phyloP scores from a whole-genome alignment of 2,329 filamentous ascomycete genomes.

The Phyllosticta ampelicida region DNA sequence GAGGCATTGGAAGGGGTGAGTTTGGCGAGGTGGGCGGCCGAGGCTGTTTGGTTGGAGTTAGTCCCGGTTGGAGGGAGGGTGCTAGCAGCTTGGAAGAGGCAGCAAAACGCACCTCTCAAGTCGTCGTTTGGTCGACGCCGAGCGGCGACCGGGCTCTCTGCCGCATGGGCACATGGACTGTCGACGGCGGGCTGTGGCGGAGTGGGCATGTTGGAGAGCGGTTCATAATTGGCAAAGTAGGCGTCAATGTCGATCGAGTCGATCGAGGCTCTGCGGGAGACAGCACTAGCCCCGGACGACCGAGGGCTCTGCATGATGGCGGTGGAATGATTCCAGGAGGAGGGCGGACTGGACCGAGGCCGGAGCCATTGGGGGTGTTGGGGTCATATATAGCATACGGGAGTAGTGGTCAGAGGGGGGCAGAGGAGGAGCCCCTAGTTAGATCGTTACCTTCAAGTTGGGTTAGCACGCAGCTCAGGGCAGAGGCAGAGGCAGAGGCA shows the following conservation, averaged over 20 bases:
- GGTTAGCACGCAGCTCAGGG: not conserved
- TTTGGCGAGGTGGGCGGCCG: conserved; percentile 25
- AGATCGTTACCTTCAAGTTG: no score
- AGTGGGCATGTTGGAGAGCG: conserved; percentile 30
- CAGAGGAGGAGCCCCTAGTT: conserved; percentile 1
- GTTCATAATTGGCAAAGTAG: conserved; percentile 29
- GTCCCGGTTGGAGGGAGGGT: not conserved
- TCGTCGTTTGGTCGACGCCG: conserved; percentile 1
- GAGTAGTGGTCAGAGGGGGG: not conserved
- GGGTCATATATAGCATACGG: not conserved
- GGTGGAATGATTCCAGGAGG: not conserved
- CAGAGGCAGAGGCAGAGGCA: not conserved
- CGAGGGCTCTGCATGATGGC: conserved; percentile 11
- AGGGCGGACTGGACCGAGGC: not conserved
- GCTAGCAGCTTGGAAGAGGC: not conserved
- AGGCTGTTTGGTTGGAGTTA: conserved; percentile 16
- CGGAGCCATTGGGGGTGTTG: not conserved
- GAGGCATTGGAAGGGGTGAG: conserved; percentile 26
- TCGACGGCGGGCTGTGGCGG: conserved; percentile 20
- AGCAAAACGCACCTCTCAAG: conserved; percentile 5
- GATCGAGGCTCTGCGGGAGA: conserved; percentile 12
- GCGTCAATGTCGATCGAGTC: conserved; percentile 28
- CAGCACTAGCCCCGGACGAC: not conserved
- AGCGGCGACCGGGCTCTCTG: not conserved
- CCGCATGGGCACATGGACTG: not conserved